Percentiles rank a stretch among this genome's conserved stretches.
These are phyloP conservation scores for Quercus gilva DNA, from an alignment of 306 rosid genomes.

Conservation along the genomic window DNA sequence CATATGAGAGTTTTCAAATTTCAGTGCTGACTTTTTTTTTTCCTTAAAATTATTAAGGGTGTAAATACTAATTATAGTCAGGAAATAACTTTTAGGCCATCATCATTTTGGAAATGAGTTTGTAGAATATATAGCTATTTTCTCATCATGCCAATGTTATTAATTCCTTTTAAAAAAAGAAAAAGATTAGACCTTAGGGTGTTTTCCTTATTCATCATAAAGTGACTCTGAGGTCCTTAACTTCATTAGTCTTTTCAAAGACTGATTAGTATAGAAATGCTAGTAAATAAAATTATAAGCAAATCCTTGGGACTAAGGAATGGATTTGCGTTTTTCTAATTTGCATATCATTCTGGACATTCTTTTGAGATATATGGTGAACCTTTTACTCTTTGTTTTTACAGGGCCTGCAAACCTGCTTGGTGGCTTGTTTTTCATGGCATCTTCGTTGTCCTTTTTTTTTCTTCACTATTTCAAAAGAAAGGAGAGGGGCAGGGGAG, in stretches of 20 bases:
- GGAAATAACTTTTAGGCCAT: no score
- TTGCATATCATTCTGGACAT: neutral
- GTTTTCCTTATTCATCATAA: neutral
- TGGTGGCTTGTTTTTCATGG: constrained; percentile 88
- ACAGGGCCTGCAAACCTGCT: constrained; percentile 98
- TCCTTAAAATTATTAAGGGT: no score
- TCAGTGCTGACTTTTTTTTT: no score
- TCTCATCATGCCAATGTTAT: no score
- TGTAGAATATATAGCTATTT: no score
- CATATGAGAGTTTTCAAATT: no score
- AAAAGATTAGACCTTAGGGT: neutral
- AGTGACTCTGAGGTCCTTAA: neutral
- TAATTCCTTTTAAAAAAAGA: neutral
- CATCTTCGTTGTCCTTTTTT: constrained; percentile 18
- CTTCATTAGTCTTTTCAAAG: neutral
- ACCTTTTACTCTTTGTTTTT: constrained; percentile 24
- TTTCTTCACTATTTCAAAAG: neutral
- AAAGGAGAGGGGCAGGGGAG: neutral
- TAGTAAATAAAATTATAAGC: neutral
- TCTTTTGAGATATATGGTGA: constrained; percentile 14
- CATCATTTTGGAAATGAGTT: no score
- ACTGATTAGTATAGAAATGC: neutral
- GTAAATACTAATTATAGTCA: no score
- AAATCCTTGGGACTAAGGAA: neutral
- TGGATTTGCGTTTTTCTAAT: neutral